A percentile compares a stretch with the other conserved stretches of the same genome.
These are phyloP conservation scores for Carex myosuroides DNA, from an alignment of 176 grass and related monocot species.

Conservation along the genomic window DNA sequence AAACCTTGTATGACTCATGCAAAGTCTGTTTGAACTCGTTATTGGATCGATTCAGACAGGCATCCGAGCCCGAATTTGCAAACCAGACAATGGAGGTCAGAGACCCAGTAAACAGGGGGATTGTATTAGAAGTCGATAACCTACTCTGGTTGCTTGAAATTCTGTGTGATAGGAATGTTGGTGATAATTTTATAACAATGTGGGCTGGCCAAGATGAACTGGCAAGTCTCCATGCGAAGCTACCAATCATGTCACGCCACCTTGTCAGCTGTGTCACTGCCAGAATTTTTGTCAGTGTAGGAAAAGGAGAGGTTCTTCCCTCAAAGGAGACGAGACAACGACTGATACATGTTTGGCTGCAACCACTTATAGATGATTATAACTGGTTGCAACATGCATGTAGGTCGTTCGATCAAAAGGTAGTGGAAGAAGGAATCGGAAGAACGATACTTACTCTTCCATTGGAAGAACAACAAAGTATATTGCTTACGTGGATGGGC, in stretches of 20 bases:
- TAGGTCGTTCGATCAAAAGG: constrained; percentile 53
- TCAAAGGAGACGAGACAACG: constrained; percentile 50
- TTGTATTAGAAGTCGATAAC: constrained; percentile 60
- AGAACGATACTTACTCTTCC: constrained; percentile 66
- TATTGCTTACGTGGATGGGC: constrained; percentile 59
- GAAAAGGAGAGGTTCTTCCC: constrained; percentile 53
- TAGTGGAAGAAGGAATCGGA: constrained; percentile 73
- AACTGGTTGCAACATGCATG: constrained; percentile 70
- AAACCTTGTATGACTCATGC: constrained; percentile 49
- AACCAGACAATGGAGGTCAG: constrained; percentile 37
- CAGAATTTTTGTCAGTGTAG: constrained; percentile 55
- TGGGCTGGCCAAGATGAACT: constrained; percentile 62
- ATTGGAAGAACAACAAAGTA: constrained; percentile 63
- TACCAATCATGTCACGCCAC: constrained; percentile 67
- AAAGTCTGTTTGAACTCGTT: constrained; percentile 47
- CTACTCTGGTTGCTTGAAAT: constrained; percentile 78
- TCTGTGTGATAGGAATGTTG: constrained; percentile 36
- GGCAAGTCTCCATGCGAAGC: constrained; percentile 43
- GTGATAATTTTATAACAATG: constrained; percentile 45
- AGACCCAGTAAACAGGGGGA: constrained; percentile 36
- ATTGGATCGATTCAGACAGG: constrained; percentile 40
- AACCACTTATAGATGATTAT: constrained; percentile 78
- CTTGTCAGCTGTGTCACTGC: constrained; percentile 57
- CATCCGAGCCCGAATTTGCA: constrained; percentile 28
- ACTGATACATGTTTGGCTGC: constrained; percentile 65